Evolutionary conservation across 306 rosid genomes (phyloP).

Genomic region (Hippophae tibetana): DNA sequence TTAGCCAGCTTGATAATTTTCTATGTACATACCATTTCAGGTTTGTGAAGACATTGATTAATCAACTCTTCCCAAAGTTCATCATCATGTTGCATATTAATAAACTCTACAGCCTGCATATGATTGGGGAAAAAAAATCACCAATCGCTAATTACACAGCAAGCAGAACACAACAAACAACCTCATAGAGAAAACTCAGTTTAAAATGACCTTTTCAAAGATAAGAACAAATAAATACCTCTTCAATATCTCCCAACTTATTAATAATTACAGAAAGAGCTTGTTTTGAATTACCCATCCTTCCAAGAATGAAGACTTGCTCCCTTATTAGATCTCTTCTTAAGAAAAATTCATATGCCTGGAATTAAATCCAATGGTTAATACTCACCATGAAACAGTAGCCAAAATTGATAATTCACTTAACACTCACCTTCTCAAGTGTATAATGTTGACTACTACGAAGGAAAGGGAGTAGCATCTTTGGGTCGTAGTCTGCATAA

Average conservation of each 20-base stretch:
- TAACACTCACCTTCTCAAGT: constrained; percentile 77
- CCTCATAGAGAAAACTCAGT: constrained; percentile 10
- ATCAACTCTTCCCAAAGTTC: constrained; percentile 58
- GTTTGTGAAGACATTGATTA: constrained; percentile 51
- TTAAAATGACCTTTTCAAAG: constrained; percentile 15
- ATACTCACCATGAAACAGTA: constrained; percentile 8
- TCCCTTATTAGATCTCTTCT: constrained; percentile 64
- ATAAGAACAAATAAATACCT: constrained; percentile 44
- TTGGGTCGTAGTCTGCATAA: constrained; percentile 86
- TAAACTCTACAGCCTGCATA: constrained; percentile 72
- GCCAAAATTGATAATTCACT: constrained; percentile 16
- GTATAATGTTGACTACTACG: constrained; percentile 93
- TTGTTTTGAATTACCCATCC: constrained; percentile 91
- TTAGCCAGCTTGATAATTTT: not conserved
- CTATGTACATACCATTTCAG: constrained; percentile 39
- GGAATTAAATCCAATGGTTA: constrained; percentile 28
- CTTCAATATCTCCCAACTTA: constrained; percentile 82
- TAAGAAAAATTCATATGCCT: constrained; percentile 81
- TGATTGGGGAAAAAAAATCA: constrained; percentile 15
- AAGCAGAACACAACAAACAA: constrained; percentile 9
- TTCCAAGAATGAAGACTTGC: constrained; percentile 90
- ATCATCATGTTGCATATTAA: constrained; percentile 51
- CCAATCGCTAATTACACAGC: constrained; percentile 11
- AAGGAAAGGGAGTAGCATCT: constrained; percentile 90
- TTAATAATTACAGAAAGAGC: constrained; percentile 79